phyloP scores from a whole-genome alignment of 345 rosid species.

The Eucalyptus camaldulensis region DNA sequence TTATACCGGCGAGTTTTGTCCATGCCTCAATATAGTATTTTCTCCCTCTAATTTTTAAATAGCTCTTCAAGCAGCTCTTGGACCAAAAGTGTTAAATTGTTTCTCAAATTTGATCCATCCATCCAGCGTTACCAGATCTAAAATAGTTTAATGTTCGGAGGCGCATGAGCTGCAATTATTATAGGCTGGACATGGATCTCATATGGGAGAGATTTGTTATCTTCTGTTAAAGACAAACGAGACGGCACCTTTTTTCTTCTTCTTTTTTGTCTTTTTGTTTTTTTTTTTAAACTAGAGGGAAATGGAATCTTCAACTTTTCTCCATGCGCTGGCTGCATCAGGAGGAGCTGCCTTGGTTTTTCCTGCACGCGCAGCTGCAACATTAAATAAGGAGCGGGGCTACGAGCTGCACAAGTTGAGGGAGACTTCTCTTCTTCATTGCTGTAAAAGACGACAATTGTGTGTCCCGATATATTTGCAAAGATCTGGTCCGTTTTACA shows the following conservation, averaged over 20 bases:
- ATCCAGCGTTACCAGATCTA: rapidly evolving
- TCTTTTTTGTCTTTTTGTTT: rapidly evolving
- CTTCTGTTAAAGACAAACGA: background rate
- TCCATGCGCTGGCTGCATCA: background rate
- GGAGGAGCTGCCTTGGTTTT: background rate
- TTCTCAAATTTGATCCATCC: background rate
- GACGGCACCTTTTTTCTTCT: too few relatives aligned
- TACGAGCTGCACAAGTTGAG: background rate
- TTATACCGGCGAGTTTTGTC: background rate
- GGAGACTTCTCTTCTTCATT: background rate
- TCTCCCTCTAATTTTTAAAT: background rate
- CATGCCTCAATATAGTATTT: background rate
- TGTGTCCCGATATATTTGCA: background rate
- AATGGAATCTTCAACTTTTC: background rate
- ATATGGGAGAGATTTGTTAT: background rate
- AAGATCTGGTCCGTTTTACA: background rate
- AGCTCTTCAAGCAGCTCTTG: background rate
- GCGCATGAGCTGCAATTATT: background rate
- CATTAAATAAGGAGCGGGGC: background rate
- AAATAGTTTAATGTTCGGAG: background rate
- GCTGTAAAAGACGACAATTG: background rate
- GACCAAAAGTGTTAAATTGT: background rate
- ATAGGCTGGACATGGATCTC: background rate
- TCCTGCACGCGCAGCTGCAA: background rate
- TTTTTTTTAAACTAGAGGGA: background rate